Conservation (phyloP, 1,284 basidiomycete species). For the Cutaneotrichosporon mucoides region DNA sequence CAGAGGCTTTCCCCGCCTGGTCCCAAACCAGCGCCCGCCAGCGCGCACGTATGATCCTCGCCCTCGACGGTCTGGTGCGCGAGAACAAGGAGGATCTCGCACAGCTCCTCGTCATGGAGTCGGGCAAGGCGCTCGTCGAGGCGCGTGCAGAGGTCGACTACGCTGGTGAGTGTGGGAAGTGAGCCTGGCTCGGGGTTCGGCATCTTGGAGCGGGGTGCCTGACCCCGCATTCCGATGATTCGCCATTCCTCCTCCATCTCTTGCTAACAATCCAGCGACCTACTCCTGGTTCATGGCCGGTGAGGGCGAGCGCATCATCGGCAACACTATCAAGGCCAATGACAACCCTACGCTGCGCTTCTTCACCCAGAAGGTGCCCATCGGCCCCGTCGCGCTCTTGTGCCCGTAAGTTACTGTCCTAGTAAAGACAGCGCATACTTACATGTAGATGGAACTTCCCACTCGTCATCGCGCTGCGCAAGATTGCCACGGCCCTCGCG, state of each 20-base stretch:
- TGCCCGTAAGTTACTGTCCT: constrained; percentile 35
- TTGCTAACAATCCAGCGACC: constrained; percentile 6
- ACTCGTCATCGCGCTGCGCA: constrained; percentile 68
- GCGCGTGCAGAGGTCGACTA: constrained; percentile 73
- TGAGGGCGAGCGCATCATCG: constrained; percentile 65
- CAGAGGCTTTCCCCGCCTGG: constrained; percentile 16
- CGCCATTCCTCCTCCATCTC: not conserved
- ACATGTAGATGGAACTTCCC: constrained; percentile 76
- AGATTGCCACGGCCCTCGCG: constrained; percentile 80
- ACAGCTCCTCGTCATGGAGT: constrained; percentile 54
- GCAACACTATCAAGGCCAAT: constrained; percentile 56
- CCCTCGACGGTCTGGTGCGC: constrained; percentile 19
- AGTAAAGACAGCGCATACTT: too few species aligned
- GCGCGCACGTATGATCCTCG: constrained; percentile 21
- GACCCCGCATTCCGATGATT: not conserved
- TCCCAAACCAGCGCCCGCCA: constrained; percentile 10
- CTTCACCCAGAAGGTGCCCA: constrained; percentile 56
- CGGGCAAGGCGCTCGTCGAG: constrained; percentile 77
- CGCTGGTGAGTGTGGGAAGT: constrained; percentile 12
- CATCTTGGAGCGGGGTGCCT: not conserved
- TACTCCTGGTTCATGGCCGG: constrained; percentile 49
- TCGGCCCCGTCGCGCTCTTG: constrained; percentile 55
- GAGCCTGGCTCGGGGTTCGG: not conserved
- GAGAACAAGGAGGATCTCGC: constrained; percentile 26
- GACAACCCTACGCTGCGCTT: constrained; percentile 19